A percentile compares a stretch with the other conserved stretches of the same genome.
phyloP scores from a whole-genome alignment of 2,329 filamentous ascomycete species.

The Aspergillus novofumigatus region DNA sequence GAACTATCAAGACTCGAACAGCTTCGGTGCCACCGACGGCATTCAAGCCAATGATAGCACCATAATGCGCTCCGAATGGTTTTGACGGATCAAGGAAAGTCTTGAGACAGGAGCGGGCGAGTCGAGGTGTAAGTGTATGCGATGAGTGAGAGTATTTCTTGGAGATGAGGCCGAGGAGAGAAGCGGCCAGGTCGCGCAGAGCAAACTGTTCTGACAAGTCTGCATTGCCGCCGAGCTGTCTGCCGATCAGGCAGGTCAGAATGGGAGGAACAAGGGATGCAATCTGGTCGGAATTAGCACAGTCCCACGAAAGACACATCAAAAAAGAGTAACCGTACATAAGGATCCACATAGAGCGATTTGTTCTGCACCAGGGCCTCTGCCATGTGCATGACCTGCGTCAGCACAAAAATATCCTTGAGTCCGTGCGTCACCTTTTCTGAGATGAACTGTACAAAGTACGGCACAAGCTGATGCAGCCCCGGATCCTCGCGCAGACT shows the following conservation, averaged over 20 bases:
- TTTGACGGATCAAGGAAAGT: conserved; percentile 84
- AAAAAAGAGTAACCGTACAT: conserved; percentile 41
- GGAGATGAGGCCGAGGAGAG: conserved; percentile 73
- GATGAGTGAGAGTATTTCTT: conserved; percentile 77
- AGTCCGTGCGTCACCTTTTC: conserved; percentile 94
- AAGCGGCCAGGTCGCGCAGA: conserved; percentile 78
- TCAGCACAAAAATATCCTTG: conserved; percentile 82
- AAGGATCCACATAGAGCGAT: conserved; percentile 69
- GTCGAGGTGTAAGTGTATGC: conserved; percentile 76
- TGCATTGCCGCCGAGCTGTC: conserved; percentile 63
- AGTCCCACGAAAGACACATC: background rate
- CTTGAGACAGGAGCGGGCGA: conserved; percentile 90
- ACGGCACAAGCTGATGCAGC: conserved; percentile 90
- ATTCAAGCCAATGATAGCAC: conserved; percentile 75
- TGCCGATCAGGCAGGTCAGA: conserved; percentile 83
- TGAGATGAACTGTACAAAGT: conserved; percentile 92
- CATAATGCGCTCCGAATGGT: conserved; percentile 80
- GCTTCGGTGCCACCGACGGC: conserved; percentile 69
- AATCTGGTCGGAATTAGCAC: conserved; percentile 39
- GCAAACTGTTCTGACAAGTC: conserved; percentile 63
- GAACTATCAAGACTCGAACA: conserved; percentile 60
- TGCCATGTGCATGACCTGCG: conserved; percentile 87
- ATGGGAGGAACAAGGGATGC: conserved; percentile 75
- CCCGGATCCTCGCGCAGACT: conserved; percentile 86
- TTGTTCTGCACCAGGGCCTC: conserved; percentile 79